Evolutionary conservation across 2,329 filamentous ascomycete species (phyloP), one percentile per base, ranked within the genome.

Genomic region (Fusarium buxicola): DNA sequence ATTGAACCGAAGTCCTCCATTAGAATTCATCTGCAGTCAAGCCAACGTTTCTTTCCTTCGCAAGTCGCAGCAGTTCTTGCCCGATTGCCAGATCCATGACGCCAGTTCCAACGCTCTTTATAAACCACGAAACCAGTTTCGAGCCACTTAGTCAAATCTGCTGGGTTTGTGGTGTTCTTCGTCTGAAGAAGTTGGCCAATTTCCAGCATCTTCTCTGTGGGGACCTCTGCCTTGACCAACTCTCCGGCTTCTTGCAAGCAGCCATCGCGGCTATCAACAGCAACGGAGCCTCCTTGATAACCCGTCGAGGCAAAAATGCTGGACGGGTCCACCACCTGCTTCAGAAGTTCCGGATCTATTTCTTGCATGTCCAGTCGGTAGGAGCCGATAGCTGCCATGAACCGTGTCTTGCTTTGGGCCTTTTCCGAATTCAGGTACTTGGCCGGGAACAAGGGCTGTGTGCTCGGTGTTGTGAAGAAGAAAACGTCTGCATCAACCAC

Each of bases 71-170:
- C 55, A 90, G 66, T 66, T 87, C 82, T 25, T 78, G 78, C 0
- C 86, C 88, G 7, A 89, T 85, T 3, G 87, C 83, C 31, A 91
- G 76, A 75, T 91, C 89, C 86, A 90, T 90, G 58, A 91, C 71
- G 1, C 87, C 88, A 51, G 90, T 73, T 0, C 89, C 89, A 4
- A 91, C 87, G 64, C 85, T 85, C 80, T 91, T 91, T 91, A 70
- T 88, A 91, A 30, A 91, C 84, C 1, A 90, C 84, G 71, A 90
- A 88, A 0, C 88, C 89, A 41, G 78, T 80, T 58, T 84, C 80
- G 46, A 89, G 69, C 86, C 88, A 90, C 31, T 87, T 82, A 35
- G 78, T 77, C 63, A 90, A 62, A 16, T 62, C 65, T 3, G 15
- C 21, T 0, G 61, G 48, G 8, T 45, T 53, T 1, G 48, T 16